A percentile compares a stretch with the other conserved stretches of the same genome.
Evolutionary conservation across 2,329 filamentous ascomycete species (phyloP).

Genomic region (Microsporum ferrugineum): DNA sequence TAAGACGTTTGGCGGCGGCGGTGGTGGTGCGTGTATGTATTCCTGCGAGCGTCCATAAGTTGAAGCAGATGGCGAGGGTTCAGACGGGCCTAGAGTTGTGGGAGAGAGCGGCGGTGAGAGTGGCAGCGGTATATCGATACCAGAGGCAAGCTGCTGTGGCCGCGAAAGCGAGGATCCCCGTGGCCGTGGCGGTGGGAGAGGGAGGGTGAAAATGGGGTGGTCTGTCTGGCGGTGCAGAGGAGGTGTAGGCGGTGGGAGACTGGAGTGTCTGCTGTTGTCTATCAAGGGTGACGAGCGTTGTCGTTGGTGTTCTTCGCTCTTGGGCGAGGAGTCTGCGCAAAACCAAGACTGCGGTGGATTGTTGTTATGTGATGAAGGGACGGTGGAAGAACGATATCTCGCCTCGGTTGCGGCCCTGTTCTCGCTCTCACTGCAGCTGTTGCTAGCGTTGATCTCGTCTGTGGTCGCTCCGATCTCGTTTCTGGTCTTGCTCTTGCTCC

Average conservation of each 20-base stretch:
- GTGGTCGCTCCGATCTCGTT: not conserved
- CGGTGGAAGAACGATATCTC: not conserved
- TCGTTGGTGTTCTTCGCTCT: not conserved
- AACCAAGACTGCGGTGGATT: not conserved
- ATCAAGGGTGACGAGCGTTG: not conserved
- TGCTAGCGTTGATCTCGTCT: not conserved
- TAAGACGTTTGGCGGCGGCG: not conserved
- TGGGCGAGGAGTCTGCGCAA: not conserved
- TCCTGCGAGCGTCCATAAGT: constrained; percentile 5
- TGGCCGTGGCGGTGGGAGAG: not conserved
- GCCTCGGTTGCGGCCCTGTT: not conserved
- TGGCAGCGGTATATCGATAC: not conserved
- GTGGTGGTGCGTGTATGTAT: not conserved
- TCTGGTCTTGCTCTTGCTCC: not conserved
- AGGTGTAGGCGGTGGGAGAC: not conserved
- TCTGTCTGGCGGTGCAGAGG: not conserved
- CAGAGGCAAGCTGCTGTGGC: not conserved
- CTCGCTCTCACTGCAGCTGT: not conserved
- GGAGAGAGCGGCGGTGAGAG: not conserved
- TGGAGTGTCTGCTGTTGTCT: not conserved
- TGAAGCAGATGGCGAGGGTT: not conserved
- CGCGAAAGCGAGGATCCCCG: not conserved
- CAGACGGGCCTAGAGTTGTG: not conserved
- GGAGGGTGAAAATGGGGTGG: too few species aligned
- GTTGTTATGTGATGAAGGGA: not conserved